These are phyloP conservation scores for Fusarium luffae DNA, from an alignment of 2,329 filamentous ascomycete genomes.

Conservation along the genomic window DNA sequence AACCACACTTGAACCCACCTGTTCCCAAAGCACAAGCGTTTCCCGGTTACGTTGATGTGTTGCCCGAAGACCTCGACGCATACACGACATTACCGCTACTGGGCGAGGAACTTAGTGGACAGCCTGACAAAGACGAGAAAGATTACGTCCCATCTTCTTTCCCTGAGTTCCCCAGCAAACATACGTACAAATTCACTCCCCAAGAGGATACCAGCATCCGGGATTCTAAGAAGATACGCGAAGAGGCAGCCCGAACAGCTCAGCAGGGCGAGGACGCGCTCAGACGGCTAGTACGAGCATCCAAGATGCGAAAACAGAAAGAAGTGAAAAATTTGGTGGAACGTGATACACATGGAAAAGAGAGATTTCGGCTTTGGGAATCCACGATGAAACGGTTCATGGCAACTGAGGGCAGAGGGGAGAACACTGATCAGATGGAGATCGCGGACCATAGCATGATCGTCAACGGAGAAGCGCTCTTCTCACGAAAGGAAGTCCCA, in stretches of 20 bases:
- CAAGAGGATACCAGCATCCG: conserved; percentile 59
- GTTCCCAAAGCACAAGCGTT: conserved; percentile 55
- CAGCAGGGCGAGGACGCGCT: conserved; percentile 72
- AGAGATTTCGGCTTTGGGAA: conserved; percentile 71
- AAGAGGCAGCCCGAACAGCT: conserved; percentile 68
- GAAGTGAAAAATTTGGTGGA: conserved; percentile 68
- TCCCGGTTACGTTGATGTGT: conserved; percentile 54
- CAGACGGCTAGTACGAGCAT: conserved; percentile 67
- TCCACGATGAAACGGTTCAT: conserved; percentile 68
- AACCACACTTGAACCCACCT: conserved; percentile 67
- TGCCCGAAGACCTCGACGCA: conserved; percentile 54
- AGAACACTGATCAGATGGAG: conserved; percentile 57
- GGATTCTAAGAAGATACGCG: conserved; percentile 68
- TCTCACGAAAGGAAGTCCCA: conserved; percentile 64
- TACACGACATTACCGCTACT: conserved; percentile 59
- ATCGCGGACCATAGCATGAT: conserved; percentile 73
- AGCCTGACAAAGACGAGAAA: conserved; percentile 65
- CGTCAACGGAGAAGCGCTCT: conserved; percentile 67
- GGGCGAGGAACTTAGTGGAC: conserved; percentile 68
- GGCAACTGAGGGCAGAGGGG: conserved; percentile 45
- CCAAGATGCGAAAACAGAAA: conserved; percentile 73
- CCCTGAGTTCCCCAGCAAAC: conserved; percentile 71
- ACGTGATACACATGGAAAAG: conserved; percentile 62
- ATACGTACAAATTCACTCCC: conserved; percentile 71
- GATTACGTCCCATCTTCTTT: conserved; percentile 68